Evolutionary conservation across 129 eudicot genomes (phyloP).

Genomic region (Daucus carota): DNA sequence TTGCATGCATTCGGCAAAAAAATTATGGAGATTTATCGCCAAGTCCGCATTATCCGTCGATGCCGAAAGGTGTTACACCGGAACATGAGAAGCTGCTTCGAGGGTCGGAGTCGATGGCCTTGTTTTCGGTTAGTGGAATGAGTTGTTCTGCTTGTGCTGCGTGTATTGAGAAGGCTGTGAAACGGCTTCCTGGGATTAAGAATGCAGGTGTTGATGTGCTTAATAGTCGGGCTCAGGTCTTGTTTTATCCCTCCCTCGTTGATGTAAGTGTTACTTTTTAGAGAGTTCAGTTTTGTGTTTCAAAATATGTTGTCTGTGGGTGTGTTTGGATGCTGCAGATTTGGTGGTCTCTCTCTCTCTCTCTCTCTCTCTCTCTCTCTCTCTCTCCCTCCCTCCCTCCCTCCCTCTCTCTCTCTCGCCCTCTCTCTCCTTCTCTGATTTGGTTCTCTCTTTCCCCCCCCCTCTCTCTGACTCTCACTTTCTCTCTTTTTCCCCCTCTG

Average conservation of each 20-base stretch:
- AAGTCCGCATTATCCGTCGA: conserved; percentile 82
- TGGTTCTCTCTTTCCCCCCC: too few relatives aligned
- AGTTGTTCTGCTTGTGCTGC: not conserved
- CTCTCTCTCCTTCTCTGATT: too few relatives aligned
- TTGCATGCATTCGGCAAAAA: conserved; percentile 51
- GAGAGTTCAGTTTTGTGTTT: too few relatives aligned
- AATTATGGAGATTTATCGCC: conserved; percentile 45
- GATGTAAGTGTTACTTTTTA: conserved; percentile 33
- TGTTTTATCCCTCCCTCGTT: conserved; percentile 57
- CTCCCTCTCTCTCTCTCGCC: too few relatives aligned
- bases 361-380: too few relatives aligned
- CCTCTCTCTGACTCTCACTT: too few relatives aligned
- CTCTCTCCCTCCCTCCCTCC: too few relatives aligned
- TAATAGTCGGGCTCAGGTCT: conserved; percentile 73
- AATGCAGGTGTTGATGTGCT: conserved; percentile 89
- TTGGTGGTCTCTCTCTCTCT: too few relatives aligned
- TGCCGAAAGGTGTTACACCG: conserved; percentile 63
- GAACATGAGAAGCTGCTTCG: conserved; percentile 11
- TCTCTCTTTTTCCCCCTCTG: too few relatives aligned
- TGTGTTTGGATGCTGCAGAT: too few relatives aligned
- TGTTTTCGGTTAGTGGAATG: conserved; percentile 3
- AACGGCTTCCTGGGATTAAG: conserved; percentile 82
- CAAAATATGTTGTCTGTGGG: too few relatives aligned
- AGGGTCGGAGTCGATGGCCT: not conserved
- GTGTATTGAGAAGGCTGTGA: not conserved